Conservation (phyloP, 164 flowering plant species). For the Piper longum region DNA sequence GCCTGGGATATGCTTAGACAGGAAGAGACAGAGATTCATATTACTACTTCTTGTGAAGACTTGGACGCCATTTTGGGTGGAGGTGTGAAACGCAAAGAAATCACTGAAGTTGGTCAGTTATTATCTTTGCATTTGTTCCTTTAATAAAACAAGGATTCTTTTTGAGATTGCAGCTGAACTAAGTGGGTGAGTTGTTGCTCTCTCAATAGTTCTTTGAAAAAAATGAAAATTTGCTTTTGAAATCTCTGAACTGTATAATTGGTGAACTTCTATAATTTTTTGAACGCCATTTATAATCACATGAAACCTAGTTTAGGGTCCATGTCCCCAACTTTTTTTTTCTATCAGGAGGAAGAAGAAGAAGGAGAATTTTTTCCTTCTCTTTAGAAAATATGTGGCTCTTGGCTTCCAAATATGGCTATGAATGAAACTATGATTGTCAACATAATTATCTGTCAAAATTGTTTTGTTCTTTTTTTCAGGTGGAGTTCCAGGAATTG, state of each 20-base stretch:
- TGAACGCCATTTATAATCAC: no score
- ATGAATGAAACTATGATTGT: not conserved
- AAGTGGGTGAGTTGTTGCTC: not conserved
- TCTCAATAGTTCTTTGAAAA: not conserved
- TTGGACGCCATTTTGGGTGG: constrained; percentile 80
- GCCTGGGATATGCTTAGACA: constrained; percentile 92
- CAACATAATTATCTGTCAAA: constrained; percentile 3
- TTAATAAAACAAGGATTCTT: not conserved
- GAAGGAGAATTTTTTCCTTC: no score
- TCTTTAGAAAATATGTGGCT: not conserved
- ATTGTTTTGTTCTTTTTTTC: constrained; percentile 15
- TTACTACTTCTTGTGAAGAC: constrained; percentile 75
- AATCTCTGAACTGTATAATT: no score
- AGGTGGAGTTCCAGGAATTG: constrained; percentile 99
- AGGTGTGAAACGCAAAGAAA: constrained; percentile 78
- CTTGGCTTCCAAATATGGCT: not conserved
- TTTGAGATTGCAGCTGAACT: not conserved
- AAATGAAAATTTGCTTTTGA: no score
- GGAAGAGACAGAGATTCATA: constrained; percentile 36
- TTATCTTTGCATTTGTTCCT: constrained; percentile 1
- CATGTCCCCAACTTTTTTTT: no score
- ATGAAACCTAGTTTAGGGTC: no score
- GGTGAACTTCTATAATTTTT: no score
- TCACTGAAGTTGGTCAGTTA: constrained; percentile 84
- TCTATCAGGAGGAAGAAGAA: no score